Conservation (phyloP, 208 protist species). For the Trypanosomatidae sp. region DNA sequence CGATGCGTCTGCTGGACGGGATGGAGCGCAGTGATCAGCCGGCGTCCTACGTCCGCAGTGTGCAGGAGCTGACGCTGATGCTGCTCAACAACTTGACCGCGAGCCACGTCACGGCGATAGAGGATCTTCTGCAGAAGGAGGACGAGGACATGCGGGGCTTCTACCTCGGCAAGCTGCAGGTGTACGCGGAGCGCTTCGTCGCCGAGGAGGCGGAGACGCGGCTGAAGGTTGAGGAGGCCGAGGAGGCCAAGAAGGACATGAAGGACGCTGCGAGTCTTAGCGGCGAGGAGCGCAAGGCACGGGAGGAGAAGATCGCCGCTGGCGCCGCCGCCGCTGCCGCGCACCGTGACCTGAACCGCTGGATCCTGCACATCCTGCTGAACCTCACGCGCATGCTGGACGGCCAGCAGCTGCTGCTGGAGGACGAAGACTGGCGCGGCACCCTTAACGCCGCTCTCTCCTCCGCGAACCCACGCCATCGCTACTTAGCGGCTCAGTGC, state of each 20-base stretch:
- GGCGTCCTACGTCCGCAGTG: slow-evolving; percentile 31
- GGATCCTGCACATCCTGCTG: slow-evolving; percentile 80
- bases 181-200: slow-evolving; percentile 45
- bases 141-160: slow-evolving; percentile 86
- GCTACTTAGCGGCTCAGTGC: slow-evolving; percentile 65
- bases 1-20: slow-evolving; percentile 79
- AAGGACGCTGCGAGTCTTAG: not conserved
- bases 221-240: not conserved
- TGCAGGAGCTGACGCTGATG: slow-evolving; percentile 86
- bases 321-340: slow-evolving; percentile 5
- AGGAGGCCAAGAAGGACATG: slow-evolving; percentile 1
- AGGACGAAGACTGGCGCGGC: slow-evolving; percentile 71
- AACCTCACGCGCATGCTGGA: slow-evolving; percentile 76
- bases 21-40: slow-evolving; percentile 44
- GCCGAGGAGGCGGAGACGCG: slow-evolving; percentile 9
- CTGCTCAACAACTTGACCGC: slow-evolving; percentile 85
- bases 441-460: slow-evolving; percentile 44
- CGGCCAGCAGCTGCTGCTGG: slow-evolving; percentile 69
- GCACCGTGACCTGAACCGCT: slow-evolving; percentile 58
- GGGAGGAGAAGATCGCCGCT: not conserved
- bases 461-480: slow-evolving; percentile 44
- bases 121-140: slow-evolving; percentile 70
- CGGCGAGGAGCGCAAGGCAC: not conserved
- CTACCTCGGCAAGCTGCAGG: slow-evolving; percentile 73
- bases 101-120: slow-evolving; percentile 68